These are phyloP conservation scores for Cercis canadensis DNA, from an alignment of 306 rosid species.

Conservation along the genomic window DNA sequence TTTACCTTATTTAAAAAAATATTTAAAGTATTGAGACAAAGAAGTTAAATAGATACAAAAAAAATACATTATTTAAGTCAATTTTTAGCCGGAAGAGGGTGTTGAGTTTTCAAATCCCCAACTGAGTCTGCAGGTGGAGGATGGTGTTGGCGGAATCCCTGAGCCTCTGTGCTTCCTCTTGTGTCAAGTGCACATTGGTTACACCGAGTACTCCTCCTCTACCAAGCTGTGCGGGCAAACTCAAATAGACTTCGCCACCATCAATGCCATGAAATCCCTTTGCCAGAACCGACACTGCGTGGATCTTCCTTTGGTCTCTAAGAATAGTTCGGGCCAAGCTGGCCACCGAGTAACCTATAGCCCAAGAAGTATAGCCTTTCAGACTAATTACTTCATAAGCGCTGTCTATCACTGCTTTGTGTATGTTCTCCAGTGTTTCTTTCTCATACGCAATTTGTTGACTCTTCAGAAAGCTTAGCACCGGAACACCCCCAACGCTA, in stretches of 20 bases:
- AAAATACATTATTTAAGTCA: too few relatives aligned
- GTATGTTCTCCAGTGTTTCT: constrained; percentile 72
- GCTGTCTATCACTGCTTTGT: constrained; percentile 62
- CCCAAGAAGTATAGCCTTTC: constrained; percentile 98
- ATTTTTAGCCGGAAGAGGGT: too few relatives aligned
- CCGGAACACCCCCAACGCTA: constrained; percentile 90
- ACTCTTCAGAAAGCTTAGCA: constrained; percentile 71
- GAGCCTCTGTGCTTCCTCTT: constrained; percentile 63
- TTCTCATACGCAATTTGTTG: constrained; percentile 78
- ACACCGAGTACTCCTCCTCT: constrained; percentile 80
- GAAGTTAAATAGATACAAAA: too few relatives aligned
- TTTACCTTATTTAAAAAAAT: too few relatives aligned
- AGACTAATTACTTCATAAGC: constrained; percentile 85
- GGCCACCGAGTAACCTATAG: constrained; percentile 87
- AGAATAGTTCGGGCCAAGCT: constrained; percentile 63
- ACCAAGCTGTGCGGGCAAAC: constrained; percentile 87
- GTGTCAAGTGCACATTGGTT: constrained; percentile 69
- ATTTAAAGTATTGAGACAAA: too few relatives aligned
- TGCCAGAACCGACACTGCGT: constrained; percentile 79
- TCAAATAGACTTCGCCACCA: constrained; percentile 76
- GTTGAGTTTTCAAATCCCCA: constrained; percentile 46
- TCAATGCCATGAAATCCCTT: constrained; percentile 73
- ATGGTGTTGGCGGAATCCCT: constrained; percentile 75
- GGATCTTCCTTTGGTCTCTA: constrained; percentile 83
- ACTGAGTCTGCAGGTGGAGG: constrained; percentile 61